Conservation (phyloP, 192 early-diverging fungal genomes). For the Coemansia sp. region DNA sequence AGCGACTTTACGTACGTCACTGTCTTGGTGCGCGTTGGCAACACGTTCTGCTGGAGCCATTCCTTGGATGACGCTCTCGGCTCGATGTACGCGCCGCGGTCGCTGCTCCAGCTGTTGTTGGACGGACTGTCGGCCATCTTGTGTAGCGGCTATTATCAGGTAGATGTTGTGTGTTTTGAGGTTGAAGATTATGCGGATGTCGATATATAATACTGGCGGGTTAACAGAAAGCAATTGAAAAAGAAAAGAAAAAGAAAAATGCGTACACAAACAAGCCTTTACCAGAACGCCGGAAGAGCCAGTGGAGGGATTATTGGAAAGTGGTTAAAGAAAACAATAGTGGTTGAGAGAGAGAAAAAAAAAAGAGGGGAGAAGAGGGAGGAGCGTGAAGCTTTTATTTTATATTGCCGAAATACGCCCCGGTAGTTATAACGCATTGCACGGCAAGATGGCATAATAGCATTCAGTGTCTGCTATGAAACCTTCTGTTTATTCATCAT, state of each 20-base stretch:
- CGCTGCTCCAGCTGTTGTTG: background rate
- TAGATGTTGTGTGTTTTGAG: background rate
- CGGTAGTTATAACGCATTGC: background rate
- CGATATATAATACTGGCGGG: too few species aligned
- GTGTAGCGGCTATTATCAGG: background rate
- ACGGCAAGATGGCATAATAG: too few species aligned
- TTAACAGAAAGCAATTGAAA: background rate
- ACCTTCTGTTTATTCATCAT: too few species aligned
- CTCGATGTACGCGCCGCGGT: constrained; percentile 36
- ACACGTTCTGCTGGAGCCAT: constrained; percentile 35
- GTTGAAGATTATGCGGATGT: too few species aligned
- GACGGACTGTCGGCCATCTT: background rate
- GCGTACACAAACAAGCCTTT: too few species aligned
- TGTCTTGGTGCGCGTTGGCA: constrained; percentile 21
- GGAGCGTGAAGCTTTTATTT: background rate
- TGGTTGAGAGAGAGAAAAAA: too few species aligned
- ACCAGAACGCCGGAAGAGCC: too few species aligned
- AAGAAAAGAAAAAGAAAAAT: too few species aligned
- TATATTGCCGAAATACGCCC: background rate
- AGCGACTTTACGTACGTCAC: constrained; percentile 32
- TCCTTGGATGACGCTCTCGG: constrained; percentile 38
- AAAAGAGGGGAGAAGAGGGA: background rate
- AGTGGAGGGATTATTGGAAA: too few species aligned
- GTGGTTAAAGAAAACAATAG: too few species aligned
- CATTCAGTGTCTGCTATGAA: too few species aligned